Evolutionary conservation across 108 stramenopile species (phyloP).

Genomic region (Thalassiosira profunda): DNA sequence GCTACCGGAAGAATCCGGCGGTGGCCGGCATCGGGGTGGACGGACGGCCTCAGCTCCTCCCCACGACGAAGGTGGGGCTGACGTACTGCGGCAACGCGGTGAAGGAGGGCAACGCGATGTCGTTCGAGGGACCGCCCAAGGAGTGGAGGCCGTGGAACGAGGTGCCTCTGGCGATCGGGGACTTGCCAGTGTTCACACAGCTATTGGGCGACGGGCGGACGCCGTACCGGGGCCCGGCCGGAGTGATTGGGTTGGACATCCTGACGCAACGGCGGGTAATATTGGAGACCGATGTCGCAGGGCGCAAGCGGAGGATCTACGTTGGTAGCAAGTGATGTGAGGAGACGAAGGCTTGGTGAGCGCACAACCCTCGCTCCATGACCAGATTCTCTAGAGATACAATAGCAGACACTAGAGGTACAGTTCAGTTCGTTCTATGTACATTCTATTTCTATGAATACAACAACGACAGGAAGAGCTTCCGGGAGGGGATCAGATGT

Average conservation of each 20-base stretch:
- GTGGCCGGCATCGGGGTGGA: conserved; percentile 71
- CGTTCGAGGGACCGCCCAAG: conserved; percentile 60
- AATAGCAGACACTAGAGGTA: no score
- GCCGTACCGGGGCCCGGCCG: conserved; percentile 73
- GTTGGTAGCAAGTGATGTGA: conserved; percentile 22
- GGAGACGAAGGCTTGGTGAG: no score
- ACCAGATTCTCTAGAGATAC: no score
- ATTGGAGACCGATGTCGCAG: conserved; percentile 65
- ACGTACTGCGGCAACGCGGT: conserved; percentile 61
- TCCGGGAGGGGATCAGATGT: no score
- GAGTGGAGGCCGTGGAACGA: conserved; percentile 73
- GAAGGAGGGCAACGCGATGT: conserved; percentile 22
- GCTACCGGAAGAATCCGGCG: conserved; percentile 56
- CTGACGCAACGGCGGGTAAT: conserved; percentile 77
- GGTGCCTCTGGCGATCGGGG: conserved; percentile 66
- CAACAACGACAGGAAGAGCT: no score
- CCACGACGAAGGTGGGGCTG: conserved; percentile 48
- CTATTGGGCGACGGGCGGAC: conserved; percentile 72
- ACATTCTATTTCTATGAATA: no score
- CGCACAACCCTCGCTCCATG: no score
- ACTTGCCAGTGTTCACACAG: conserved; percentile 71
- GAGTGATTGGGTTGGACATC: conserved; percentile 77
- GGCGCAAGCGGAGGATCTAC: conserved; percentile 46
- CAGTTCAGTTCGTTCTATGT: no score
- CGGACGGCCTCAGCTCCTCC: conserved; percentile 61